Conservation (phyloP, 768 basidiomycete genomes). For the Lactifluus subvellereus region DNA sequence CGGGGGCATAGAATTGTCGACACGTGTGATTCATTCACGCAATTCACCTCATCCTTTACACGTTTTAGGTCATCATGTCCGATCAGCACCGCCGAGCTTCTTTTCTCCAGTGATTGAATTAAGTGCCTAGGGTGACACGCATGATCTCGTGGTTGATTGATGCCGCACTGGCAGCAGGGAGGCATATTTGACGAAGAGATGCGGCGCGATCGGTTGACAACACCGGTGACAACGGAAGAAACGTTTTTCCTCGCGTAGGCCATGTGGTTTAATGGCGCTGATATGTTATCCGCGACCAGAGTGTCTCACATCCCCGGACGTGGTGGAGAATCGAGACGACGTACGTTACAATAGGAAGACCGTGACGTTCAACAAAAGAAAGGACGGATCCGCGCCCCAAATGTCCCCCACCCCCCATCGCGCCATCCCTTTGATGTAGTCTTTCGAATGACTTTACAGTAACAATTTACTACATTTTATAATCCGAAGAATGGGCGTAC, state of each 20-base stretch:
- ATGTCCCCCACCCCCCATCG: background rate
- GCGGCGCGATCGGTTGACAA: background rate
- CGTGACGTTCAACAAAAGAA: background rate
- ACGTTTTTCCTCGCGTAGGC: background rate
- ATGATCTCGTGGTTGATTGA: background rate
- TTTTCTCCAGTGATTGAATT: background rate
- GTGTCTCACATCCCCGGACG: background rate
- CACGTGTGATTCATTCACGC: background rate
- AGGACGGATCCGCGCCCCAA: background rate
- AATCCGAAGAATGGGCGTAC: background rate
- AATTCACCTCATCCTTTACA: background rate
- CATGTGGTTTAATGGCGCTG: background rate
- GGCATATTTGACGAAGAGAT: background rate
- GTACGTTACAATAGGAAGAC: background rate
- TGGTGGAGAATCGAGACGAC: background rate
- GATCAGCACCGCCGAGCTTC: background rate
- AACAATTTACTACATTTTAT: background rate
- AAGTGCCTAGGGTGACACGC: background rate
- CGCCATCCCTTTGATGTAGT: background rate
- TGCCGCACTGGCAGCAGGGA: background rate
- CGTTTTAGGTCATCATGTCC: background rate
- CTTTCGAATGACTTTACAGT: background rate
- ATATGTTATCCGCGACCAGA: background rate
- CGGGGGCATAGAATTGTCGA: background rate
- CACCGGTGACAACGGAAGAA: background rate